Percentiles rank a stretch among this genome's conserved stretches.
These are phyloP conservation scores for Gyrodon lividus DNA, from an alignment of 768 basidiomycete genomes.

Conservation along the genomic window DNA sequence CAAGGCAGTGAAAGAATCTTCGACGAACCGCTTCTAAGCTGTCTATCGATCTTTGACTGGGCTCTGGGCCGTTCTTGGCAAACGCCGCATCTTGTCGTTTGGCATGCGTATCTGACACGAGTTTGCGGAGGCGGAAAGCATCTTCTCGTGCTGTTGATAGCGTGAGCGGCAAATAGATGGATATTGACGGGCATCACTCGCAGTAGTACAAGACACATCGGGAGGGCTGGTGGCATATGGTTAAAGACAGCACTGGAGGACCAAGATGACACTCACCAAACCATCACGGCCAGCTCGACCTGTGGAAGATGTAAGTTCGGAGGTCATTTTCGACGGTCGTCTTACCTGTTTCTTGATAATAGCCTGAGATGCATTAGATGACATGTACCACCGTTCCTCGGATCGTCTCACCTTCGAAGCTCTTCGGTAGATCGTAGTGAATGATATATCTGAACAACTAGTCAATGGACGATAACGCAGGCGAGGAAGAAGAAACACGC, in stretches of 20 bases:
- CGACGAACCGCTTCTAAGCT: constrained; percentile 60
- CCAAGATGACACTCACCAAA: constrained; percentile 40
- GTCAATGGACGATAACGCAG: neutral
- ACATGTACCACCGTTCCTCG: neutral
- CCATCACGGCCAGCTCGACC: constrained; percentile 83
- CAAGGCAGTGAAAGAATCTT: neutral
- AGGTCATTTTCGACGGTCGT: neutral
- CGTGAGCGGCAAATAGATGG: neutral
- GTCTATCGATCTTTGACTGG: constrained; percentile 64
- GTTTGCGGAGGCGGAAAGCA: constrained; percentile 50
- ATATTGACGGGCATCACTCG: constrained; percentile 29
- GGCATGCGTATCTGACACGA: constrained; percentile 48
- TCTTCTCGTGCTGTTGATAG: constrained; percentile 68
- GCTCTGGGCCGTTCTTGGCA: constrained; percentile 50
- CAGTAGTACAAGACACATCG: constrained; percentile 86
- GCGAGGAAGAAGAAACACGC: constrained; percentile 5
- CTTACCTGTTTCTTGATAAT: constrained; percentile 84
- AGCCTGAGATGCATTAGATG: constrained; percentile 45
- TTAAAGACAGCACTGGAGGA: neutral
- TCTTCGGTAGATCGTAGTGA: constrained; percentile 80
- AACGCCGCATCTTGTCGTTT: constrained; percentile 44
- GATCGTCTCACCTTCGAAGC: constrained; percentile 63
- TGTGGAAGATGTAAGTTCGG: constrained; percentile 24
- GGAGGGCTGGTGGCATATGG: constrained; percentile 48
- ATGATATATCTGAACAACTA: constrained; percentile 59